phyloP scores from a whole-genome alignment of 371 early-diverging fungal species.

The Haplosporangium sp. region DNA sequence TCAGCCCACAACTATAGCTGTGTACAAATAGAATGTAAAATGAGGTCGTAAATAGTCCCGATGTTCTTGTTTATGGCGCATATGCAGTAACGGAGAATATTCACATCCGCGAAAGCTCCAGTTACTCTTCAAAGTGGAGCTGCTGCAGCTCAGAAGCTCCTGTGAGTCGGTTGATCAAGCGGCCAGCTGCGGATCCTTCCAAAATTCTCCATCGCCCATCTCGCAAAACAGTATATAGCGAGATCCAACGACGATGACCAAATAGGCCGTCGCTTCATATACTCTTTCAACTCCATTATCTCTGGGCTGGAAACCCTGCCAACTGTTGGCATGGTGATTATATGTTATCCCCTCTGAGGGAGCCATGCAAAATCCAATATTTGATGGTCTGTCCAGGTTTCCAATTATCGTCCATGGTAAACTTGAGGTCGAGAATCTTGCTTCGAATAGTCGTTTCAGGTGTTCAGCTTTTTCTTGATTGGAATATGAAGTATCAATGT shows the following conservation, averaged over 20 bases:
- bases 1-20: neutral
- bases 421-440: slow-evolving; percentile 33
- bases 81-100: neutral
- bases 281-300: slow-evolving; percentile 16
- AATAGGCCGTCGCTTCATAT: slow-evolving; percentile 29
- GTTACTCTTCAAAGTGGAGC: too few species aligned
- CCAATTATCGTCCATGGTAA: slow-evolving; percentile 29
- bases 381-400: slow-evolving; percentile 43
- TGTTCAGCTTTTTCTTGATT: slow-evolving; percentile 20
- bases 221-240: slow-evolving; percentile 44
- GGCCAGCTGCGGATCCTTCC: too few species aligned
- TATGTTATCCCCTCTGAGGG: too few species aligned
- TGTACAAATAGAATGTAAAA: neutral
- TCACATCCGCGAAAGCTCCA: too few species aligned
- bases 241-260: slow-evolving; percentile 50
- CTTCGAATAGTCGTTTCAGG: slow-evolving; percentile 20
- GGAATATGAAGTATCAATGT: slow-evolving; percentile 22
- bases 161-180: too few species aligned
- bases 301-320: slow-evolving; percentile 26
- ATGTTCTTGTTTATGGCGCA: neutral
- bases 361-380: slow-evolving; percentile 30
- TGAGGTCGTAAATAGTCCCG: neutral
- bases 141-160: too few species aligned
- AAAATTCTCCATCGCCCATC: too few species aligned
- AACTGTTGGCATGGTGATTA: neutral